Evolutionary conservation across 2,329 filamentous ascomycete genomes (phyloP).

Genomic region (Penicillium brasilianum): DNA sequence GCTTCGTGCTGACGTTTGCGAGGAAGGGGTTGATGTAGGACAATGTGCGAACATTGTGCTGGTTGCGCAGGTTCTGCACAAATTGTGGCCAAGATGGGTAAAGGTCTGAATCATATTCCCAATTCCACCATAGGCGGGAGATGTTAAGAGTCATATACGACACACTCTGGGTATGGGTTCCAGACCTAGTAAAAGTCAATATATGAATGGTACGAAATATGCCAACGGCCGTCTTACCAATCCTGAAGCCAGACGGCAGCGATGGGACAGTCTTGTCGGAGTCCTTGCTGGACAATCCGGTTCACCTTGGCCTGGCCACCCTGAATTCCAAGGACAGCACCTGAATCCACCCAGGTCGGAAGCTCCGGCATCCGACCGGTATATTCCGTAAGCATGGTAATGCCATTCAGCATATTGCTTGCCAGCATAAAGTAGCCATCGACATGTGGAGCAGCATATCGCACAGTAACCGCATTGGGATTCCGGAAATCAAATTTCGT

Average conservation of each 20-base stretch:
- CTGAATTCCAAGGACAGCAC: slow-evolving; percentile 45
- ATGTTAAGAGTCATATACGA: slow-evolving; percentile 40
- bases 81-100: slow-evolving; percentile 45
- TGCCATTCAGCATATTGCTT: slow-evolving; percentile 35
- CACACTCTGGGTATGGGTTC: slow-evolving; percentile 41
- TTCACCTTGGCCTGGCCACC: slow-evolving; percentile 45
- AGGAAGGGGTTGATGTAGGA: slow-evolving; percentile 44
- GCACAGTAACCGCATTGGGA: slow-evolving; percentile 25
- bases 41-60: slow-evolving; percentile 39
- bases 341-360: slow-evolving; percentile 37
- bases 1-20: slow-evolving; percentile 42
- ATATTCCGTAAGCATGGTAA: slow-evolving; percentile 41
- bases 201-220: neutral
- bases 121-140: slow-evolving; percentile 48
- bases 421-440: slow-evolving; percentile 32
- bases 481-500: slow-evolving; percentile 39
- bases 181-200: slow-evolving; percentile 24
- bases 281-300: slow-evolving; percentile 38
- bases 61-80: slow-evolving; percentile 39
- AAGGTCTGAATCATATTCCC: slow-evolving; percentile 42
- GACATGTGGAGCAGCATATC: slow-evolving; percentile 24
- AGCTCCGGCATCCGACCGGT: slow-evolving; percentile 42
- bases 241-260: slow-evolving; percentile 46
- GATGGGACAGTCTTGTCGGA: slow-evolving; percentile 37
- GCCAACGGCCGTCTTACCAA: slow-evolving; percentile 27